A percentile compares a stretch with the other conserved stretches of the same genome.
These are phyloP conservation scores for Oxyria digyna DNA, from an alignment of 148 eudicot species.

Conservation along the genomic window DNA sequence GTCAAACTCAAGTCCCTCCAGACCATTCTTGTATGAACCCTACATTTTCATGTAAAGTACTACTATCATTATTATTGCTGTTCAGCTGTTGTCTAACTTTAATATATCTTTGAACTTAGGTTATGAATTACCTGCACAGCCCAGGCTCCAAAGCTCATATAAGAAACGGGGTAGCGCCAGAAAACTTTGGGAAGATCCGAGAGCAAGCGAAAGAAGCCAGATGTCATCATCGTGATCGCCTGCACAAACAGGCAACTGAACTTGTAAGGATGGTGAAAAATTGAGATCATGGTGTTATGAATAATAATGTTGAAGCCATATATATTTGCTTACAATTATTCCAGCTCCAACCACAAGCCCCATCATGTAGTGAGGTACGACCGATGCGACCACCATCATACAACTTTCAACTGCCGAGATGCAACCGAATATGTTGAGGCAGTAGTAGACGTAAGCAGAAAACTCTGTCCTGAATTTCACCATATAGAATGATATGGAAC, in stretches of 20 bases:
- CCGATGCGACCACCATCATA: conserved; percentile 71
- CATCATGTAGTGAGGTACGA: conserved; percentile 65
- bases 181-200: conserved; percentile 76
- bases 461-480: conserved; percentile 58
- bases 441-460: conserved; percentile 34
- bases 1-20: conserved; percentile 61
- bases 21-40: conserved; percentile 70
- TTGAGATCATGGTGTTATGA: not conserved
- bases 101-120: not conserved
- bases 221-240: conserved; percentile 92
- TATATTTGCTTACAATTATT: conserved; percentile 58
- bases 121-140: conserved; percentile 47
- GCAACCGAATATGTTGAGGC: conserved; percentile 35
- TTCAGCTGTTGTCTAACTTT: not conserved
- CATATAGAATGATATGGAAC: conserved; percentile 63
- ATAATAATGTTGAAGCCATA: too few relatives aligned
- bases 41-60: conserved; percentile 22
- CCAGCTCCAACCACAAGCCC: conserved; percentile 73
- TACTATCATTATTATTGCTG: not conserved
- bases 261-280: not conserved
- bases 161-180: conserved; percentile 88
- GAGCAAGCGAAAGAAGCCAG: conserved; percentile 82
- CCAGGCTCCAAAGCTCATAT: conserved; percentile 69
- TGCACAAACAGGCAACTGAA: conserved; percentile 17
- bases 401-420: conserved; percentile 77